Conservation (phyloP, 768 basidiomycete genomes). For the Crassisporium funariophilum region DNA sequence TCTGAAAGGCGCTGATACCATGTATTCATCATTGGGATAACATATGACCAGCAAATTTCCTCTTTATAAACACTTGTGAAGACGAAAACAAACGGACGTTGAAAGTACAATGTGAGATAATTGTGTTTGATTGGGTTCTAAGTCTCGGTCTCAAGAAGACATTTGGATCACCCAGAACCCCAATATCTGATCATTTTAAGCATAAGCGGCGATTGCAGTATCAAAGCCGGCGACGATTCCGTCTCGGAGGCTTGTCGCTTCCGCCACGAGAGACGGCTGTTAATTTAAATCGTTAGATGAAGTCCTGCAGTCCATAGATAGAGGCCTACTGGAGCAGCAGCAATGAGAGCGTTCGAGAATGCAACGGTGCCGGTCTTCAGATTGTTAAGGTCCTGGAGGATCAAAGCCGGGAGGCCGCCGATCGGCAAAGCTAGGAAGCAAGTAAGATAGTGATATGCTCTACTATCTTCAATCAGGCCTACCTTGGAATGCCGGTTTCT, state of each 20-base stretch:
- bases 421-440: conserved; percentile 25
- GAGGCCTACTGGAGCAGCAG: conserved; percentile 25
- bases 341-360: conserved; percentile 28
- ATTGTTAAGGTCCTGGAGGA: conserved; percentile 28
- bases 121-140: no score
- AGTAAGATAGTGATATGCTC: neutral
- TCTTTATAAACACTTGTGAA: no score
- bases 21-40: no score
- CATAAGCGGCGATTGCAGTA: conserved; percentile 28
- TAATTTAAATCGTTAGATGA: neutral
- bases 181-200: no score
- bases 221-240: conserved; percentile 25
- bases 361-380: conserved; percentile 21
- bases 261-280: conserved; percentile 24
- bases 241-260: conserved; percentile 16
- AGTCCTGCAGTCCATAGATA: neutral
- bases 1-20: no score
- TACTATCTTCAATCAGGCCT: neutral
- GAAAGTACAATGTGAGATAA: no score
- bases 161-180: no score
- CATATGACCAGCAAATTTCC: no score
- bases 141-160: no score
- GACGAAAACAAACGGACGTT: no score
- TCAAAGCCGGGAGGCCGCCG: conserved; percentile 29
- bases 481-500: conserved; percentile 27